A percentile compares a stretch with the other conserved stretches of the same genome.
Evolutionary conservation across 495 filamentous ascomycete genomes (phyloP).

Genomic region (Aspergillus funiculosus): DNA sequence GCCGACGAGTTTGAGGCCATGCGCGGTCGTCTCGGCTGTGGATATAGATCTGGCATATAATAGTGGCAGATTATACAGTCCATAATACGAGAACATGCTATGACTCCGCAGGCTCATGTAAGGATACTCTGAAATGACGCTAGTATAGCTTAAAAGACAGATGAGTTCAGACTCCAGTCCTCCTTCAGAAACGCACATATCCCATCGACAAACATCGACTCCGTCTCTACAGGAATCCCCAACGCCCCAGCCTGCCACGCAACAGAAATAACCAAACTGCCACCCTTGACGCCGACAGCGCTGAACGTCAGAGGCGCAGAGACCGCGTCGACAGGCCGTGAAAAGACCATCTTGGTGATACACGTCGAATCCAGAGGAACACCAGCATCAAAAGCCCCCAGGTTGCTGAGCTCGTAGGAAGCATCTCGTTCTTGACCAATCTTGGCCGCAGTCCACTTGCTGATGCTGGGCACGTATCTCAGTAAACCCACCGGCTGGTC

Average conservation of each 20-base stretch:
- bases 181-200: slow-evolving; percentile 18
- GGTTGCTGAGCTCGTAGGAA: slow-evolving; percentile 27
- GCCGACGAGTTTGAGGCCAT: no score
- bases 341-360: slow-evolving; percentile 27
- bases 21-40: no score
- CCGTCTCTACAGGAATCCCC: slow-evolving; percentile 13
- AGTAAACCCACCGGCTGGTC: slow-evolving; percentile 26
- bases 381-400: slow-evolving; percentile 20
- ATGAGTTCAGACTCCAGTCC: no score
- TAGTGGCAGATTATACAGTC: no score
- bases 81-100: no score
- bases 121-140: no score
- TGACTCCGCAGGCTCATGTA: no score
- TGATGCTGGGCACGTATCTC: slow-evolving; percentile 21
- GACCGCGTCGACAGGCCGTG: slow-evolving; percentile 22
- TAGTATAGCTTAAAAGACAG: no score
- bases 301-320: slow-evolving; percentile 25
- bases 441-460: slow-evolving; percentile 20
- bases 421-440: slow-evolving; percentile 20
- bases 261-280: slow-evolving; percentile 18
- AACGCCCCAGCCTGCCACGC: slow-evolving; percentile 26
- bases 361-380: slow-evolving; percentile 1
- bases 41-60: no score
- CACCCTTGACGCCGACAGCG: slow-evolving; percentile 23
- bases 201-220: slow-evolving; percentile 14